phyloP scores from a whole-genome alignment of 2,329 filamentous ascomycete species.

The Orbilia ellipsospora region DNA sequence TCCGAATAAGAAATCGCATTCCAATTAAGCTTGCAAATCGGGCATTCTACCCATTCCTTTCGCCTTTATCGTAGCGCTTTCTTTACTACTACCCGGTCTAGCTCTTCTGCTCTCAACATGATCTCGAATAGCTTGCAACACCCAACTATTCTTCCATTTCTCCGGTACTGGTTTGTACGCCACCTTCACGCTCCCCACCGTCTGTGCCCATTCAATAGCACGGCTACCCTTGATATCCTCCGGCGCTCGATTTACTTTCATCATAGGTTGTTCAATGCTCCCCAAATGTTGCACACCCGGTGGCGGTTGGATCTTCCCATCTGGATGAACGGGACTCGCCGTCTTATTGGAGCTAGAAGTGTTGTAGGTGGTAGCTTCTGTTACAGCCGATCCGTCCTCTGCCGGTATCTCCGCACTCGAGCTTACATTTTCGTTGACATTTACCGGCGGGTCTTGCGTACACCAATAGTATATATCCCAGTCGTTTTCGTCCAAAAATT shows the following conservation, averaged over 20 bases:
- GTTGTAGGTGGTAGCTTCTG: slow-evolving; percentile 33
- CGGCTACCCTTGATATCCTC: slow-evolving; percentile 66
- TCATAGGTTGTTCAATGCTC: slow-evolving; percentile 44
- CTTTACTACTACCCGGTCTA: slow-evolving; percentile 65
- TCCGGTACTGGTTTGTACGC: slow-evolving; percentile 89
- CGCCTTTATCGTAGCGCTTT: slow-evolving; percentile 12
- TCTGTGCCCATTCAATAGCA: slow-evolving; percentile 94
- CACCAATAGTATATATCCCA: slow-evolving; percentile 99
- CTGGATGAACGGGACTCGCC: slow-evolving; percentile 60
- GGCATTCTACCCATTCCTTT: slow-evolving; percentile 52
- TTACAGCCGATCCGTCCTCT: slow-evolving; percentile 61
- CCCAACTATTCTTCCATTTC: slow-evolving; percentile 85
- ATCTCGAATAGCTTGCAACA: slow-evolving; percentile 78
- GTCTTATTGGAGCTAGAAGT: slow-evolving; percentile 60
- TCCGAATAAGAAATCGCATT: background rate
- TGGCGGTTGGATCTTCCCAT: slow-evolving; percentile 38
- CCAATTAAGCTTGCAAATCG: slow-evolving; percentile 19
- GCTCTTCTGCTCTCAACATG: slow-evolving; percentile 81
- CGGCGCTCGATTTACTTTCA: slow-evolving; percentile 62
- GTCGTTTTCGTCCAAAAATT: slow-evolving; percentile 97
- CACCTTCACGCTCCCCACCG: slow-evolving; percentile 90
- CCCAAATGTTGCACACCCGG: slow-evolving; percentile 27
- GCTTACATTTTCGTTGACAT: slow-evolving; percentile 70
- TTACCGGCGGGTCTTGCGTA: slow-evolving; percentile 79
- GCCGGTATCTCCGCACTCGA: slow-evolving; percentile 64